Evolutionary conservation across 306 rosid species (phyloP), one percentile per base, ranked within the genome.

Genomic region (Corylus americana): DNA sequence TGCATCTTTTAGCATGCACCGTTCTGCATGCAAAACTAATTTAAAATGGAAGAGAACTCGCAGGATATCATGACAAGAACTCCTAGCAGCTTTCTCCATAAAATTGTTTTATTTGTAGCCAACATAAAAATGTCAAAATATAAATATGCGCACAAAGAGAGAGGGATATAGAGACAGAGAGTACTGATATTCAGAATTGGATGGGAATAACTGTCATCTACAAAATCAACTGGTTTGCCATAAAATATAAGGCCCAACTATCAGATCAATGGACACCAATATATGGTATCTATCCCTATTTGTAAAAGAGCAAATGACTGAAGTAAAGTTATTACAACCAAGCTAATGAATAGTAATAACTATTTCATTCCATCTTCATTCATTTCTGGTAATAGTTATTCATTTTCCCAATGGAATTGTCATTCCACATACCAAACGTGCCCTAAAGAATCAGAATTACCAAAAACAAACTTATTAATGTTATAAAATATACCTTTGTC

Each of bases 401-500:
- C 6, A 4, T 39, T 39, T 39, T 5, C 44, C 6, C 44, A 39
- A 39, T 4, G 6, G 44, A 39, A 39, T 39, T 3, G 44, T 39
- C 44, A 39, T 39, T 39, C 44, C 44, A 0, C 44, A 5, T 39
- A 39, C 4, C 44, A 39, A 39, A 39, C 4, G 44, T 39, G 44
- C 44, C 6, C 44, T 35, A 16, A 64, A 64, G 70, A 35, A 64
- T 49, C 42, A 72, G 31, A 68, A 35, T 3, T 14, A 35, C 16
- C 50, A 17, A 10, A 39, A 55, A 57, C 25, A 50, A 37, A 42
- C 58, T 8, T 25, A 13, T 45, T 70, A 51, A 54, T 7, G 74
- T 67, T 62, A 63, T 25, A 39, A 49, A 29, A 17, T 48, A 54
- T 81, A 92, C 98, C 98, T 92, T 92, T 37, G 87, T 91, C 11